A percentile compares a stretch with the other conserved stretches of the same genome.
These are phyloP conservation scores for Globomyces pollinis-pini DNA, from an alignment of 192 early-diverging fungal species.

Conservation along the genomic window DNA sequence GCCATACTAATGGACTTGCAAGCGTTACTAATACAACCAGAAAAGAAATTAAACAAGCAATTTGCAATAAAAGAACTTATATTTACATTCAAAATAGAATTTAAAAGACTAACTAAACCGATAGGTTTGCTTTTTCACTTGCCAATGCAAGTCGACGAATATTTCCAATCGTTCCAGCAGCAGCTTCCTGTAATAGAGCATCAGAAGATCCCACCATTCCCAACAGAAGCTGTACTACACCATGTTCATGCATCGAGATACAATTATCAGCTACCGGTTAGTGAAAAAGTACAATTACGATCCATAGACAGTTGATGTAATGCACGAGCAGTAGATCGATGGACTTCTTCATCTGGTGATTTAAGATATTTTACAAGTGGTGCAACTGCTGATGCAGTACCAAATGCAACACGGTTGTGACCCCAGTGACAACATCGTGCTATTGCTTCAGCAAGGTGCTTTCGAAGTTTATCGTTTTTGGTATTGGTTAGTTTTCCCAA, in stretches of 20 bases:
- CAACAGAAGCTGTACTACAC: conserved; percentile 54
- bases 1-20: no score
- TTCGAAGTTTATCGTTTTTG: conserved; percentile 51
- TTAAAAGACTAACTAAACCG: no score
- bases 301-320: conserved; percentile 65
- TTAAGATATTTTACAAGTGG: conserved; percentile 59
- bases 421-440: conserved; percentile 61
- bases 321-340: conserved; percentile 51
- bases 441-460: conserved; percentile 55
- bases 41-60: no score
- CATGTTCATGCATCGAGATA: conserved; percentile 63
- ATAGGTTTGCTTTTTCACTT: conserved; percentile 45
- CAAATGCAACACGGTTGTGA: conserved; percentile 59
- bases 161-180: conserved; percentile 60
- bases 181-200: conserved; percentile 50
- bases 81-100: no score
- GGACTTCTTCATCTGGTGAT: conserved; percentile 52
- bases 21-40: no score
- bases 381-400: conserved; percentile 49
- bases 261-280: conserved; percentile 48
- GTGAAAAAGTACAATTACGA: conserved; percentile 25
- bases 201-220: conserved; percentile 59
- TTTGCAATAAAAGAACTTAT: no score
- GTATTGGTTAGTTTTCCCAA: conserved; percentile 54
- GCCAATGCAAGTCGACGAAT: conserved; percentile 54